phyloP scores from a whole-genome alignment of 2,329 filamentous ascomycete genomes.

The Aspergillus chevalieri region DNA sequence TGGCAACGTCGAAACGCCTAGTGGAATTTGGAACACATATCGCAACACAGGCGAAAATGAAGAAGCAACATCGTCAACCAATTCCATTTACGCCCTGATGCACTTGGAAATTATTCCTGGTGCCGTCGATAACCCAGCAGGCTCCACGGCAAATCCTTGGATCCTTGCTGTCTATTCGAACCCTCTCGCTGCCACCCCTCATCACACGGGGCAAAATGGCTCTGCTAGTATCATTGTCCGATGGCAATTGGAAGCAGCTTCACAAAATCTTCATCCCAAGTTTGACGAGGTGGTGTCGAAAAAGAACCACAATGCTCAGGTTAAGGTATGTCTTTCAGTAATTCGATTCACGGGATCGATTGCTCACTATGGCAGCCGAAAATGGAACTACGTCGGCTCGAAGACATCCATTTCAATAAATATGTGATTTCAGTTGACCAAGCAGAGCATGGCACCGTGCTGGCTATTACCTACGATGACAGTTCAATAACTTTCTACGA shows the following conservation, averaged over 20 bases:
- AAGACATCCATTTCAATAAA: slow-evolving; percentile 64
- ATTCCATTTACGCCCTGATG: slow-evolving; percentile 56
- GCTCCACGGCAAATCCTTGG: slow-evolving; percentile 54
- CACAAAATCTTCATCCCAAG: slow-evolving; percentile 63
- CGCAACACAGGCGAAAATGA: slow-evolving; percentile 19
- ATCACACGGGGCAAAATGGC: slow-evolving; percentile 56
- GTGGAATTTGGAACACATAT: slow-evolving; percentile 23
- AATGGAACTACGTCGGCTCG: slow-evolving; percentile 56
- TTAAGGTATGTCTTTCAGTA: slow-evolving; percentile 23
- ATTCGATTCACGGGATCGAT: slow-evolving; percentile 3
- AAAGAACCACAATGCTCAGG: slow-evolving; percentile 50
- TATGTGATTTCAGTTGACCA: slow-evolving; percentile 63
- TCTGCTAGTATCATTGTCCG: slow-evolving; percentile 69
- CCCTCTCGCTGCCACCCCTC: slow-evolving; percentile 45
- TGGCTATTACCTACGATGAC: slow-evolving; percentile 72
- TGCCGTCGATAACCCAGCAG: slow-evolving; percentile 51
- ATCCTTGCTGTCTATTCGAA: slow-evolving; percentile 69
- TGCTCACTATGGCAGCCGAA: slow-evolving; percentile 33
- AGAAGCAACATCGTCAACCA: slow-evolving; percentile 19
- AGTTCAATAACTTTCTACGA: slow-evolving; percentile 76
- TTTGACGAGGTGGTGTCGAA: slow-evolving; percentile 70
- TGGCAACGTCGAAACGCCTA: slow-evolving; percentile 32
- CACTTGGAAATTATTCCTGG: slow-evolving; percentile 68
- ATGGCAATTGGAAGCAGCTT: slow-evolving; percentile 68
- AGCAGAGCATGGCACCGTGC: slow-evolving; percentile 62